These are phyloP conservation scores for Fusarium circinatum DNA, from an alignment of 2,329 filamentous ascomycete genomes.

Conservation along the genomic window DNA sequence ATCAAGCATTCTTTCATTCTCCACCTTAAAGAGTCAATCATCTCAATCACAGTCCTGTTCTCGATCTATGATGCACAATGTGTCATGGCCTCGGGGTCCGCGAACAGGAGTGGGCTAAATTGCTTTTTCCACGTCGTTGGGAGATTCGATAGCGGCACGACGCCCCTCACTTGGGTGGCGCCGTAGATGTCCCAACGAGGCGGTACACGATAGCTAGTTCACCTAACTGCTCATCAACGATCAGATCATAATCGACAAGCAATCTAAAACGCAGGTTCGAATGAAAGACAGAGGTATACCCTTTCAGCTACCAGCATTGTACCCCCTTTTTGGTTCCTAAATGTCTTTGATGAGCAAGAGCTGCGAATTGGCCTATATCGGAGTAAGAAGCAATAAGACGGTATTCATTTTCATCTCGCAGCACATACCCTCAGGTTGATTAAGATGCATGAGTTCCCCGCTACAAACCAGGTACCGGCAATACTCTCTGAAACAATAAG, in stretches of 20 bases:
- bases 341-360: background rate
- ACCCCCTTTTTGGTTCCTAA: background rate
- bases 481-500: constrained; percentile 23
- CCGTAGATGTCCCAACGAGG: background rate
- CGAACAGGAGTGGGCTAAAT: background rate
- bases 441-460: background rate
- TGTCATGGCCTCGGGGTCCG: background rate
- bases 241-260: constrained; percentile 24
- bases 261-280: constrained; percentile 2
- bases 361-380: background rate
- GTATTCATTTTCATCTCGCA: background rate
- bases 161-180: constrained; percentile 3
- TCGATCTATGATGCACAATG: background rate
- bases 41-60: background rate
- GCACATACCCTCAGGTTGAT: background rate
- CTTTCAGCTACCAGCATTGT: constrained; percentile 4
- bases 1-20: background rate
- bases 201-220: background rate
- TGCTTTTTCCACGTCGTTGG: constrained; percentile 21
- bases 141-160: constrained; percentile 4
- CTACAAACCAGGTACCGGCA: background rate
- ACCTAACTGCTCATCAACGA: constrained; percentile 8
- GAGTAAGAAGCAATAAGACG: background rate
- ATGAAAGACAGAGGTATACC: background rate
- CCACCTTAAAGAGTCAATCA: background rate